Evolutionary conservation across 2,329 filamentous ascomycete genomes (phyloP), one percentile per base, ranked within the genome.

Genomic region (Cladophialophora bantiana): DNA sequence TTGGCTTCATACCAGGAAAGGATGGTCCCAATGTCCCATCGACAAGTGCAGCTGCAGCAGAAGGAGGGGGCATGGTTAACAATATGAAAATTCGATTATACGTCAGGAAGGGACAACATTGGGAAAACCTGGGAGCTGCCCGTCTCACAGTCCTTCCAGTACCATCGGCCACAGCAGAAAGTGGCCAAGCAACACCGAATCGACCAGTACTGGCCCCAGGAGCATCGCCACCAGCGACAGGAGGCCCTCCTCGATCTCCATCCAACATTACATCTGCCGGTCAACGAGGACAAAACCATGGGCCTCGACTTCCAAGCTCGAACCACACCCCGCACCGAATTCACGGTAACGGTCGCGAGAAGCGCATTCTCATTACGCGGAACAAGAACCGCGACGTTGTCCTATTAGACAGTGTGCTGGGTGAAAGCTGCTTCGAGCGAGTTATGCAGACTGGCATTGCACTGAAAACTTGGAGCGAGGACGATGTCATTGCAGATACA

Each of bases 61-160:
- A 84, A 54, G 81, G 82, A 62, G 84, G 89, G 26, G 90, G 89
- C 62, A 73, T 72, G 70, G 88, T 92, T 65, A 89, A 89, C 62
- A 93, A 95, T 74, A 88, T 94, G 59, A 94, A 94, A 73, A 92
- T 97, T 72, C 86, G 93, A 40, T 86, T 98, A 12, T 97, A 98
- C 77, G 84, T 92, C 57, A 89, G 94, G 58, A 83, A 82, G 9
- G 83, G 87, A 12, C 88, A 88, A 58, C 94, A 94, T 76, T 99
- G 95, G 95, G 89, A 93, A 68, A 94, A 98, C 76, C 89, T 94
- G 81, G 94, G 95, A 70, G 89, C 92, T 72, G 96, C 93, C 67
- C 85, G 88, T 42, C 82, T 99, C 67, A 92, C 91, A 15, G 93
- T 99, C 74, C 88, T 93, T 76, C 87, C 89, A 84, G 59, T 86